Evolutionary conservation across 2,329 filamentous ascomycete genomes (phyloP).

Genomic region (Cytospora mali): DNA sequence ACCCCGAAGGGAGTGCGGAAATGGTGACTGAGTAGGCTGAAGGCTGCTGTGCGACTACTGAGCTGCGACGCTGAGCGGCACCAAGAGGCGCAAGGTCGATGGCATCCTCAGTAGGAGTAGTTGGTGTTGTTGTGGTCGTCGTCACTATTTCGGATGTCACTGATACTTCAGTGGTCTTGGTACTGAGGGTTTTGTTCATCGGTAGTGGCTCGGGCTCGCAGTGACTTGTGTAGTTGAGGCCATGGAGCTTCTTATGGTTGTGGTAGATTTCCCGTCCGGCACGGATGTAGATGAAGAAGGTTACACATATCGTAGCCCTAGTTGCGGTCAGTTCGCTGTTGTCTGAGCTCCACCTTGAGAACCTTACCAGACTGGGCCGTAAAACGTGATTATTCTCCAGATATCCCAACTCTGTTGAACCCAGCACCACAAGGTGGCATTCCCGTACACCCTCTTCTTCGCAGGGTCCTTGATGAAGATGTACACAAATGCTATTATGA

Average conservation of each 20-base stretch:
- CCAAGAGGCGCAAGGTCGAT: constrained; percentile 41
- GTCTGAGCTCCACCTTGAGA: neutral
- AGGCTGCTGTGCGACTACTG: neutral
- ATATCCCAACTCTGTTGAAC: constrained; percentile 67
- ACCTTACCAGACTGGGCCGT: constrained; percentile 68
- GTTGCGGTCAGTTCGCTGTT: neutral
- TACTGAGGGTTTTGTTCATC: constrained; percentile 50
- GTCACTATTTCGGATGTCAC: constrained; percentile 56
- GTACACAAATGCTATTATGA: constrained; percentile 68
- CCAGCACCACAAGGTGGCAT: constrained; percentile 84
- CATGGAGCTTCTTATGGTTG: constrained; percentile 64
- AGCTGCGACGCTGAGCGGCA: constrained; percentile 23
- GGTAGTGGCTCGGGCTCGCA: constrained; percentile 45
- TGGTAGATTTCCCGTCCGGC: constrained; percentile 69
- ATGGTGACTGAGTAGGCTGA: constrained; percentile 55
- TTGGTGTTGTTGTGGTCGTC: too few relatives aligned
- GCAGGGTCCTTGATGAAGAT: constrained; percentile 61
- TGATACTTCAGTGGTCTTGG: constrained; percentile 66
- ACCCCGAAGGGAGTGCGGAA: constrained; percentile 33
- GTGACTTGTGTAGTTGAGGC: constrained; percentile 48
- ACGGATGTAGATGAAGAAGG: constrained; percentile 66
- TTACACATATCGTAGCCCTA: constrained; percentile 63
- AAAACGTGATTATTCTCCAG: constrained; percentile 74
- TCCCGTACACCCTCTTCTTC: constrained; percentile 67
- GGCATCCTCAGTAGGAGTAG: constrained; percentile 28